Percentiles rank a stretch among this genome's conserved stretches.
phyloP scores from a whole-genome alignment of 306 rosid genomes.

The Echinosophora koreensis region DNA sequence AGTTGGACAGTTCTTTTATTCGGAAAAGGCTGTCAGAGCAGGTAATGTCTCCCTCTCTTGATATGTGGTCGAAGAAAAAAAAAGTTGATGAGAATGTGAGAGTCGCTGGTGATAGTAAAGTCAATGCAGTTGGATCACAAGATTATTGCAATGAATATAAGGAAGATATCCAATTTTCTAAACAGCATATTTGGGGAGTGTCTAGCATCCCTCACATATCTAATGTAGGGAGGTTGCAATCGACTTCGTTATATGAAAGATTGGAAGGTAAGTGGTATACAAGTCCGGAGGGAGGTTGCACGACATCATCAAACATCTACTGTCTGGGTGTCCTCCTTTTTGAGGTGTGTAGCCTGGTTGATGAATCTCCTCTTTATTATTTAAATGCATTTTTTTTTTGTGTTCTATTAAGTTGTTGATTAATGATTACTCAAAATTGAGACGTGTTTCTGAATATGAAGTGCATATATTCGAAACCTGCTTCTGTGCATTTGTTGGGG shows the following conservation, averaged over 20 bases:
- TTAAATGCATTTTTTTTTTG: conserved; percentile 34
- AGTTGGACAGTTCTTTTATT: conserved; percentile 45
- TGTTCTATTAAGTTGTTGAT: conserved; percentile 31
- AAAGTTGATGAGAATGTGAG: conserved; percentile 56
- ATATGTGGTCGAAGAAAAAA: conserved; percentile 58
- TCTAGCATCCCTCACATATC: conserved; percentile 50
- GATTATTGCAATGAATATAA: conserved; percentile 46
- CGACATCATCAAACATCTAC: conserved; percentile 75
- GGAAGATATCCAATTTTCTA: conserved; percentile 41
- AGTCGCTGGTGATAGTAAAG: conserved; percentile 48
- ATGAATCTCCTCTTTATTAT: conserved; percentile 27
- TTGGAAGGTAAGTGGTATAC: conserved; percentile 79
- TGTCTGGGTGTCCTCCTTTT: conserved; percentile 81
- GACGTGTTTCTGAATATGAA: neutral
- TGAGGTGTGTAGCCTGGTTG: conserved; percentile 67
- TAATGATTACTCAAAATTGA: conserved; percentile 39
- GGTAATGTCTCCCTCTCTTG: conserved; percentile 47
- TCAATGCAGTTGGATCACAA: conserved; percentile 46
- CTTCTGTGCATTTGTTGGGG: neutral
- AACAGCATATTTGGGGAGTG: conserved; percentile 48
- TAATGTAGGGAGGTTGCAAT: conserved; percentile 48
- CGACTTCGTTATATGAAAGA: conserved; percentile 50
- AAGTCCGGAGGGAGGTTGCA: conserved; percentile 76
- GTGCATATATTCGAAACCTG: conserved; percentile 12
- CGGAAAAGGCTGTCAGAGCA: conserved; percentile 63